These are phyloP conservation scores for Hippophae rhamnoides DNA, from an alignment of 306 rosid genomes.

Conservation along the genomic window DNA sequence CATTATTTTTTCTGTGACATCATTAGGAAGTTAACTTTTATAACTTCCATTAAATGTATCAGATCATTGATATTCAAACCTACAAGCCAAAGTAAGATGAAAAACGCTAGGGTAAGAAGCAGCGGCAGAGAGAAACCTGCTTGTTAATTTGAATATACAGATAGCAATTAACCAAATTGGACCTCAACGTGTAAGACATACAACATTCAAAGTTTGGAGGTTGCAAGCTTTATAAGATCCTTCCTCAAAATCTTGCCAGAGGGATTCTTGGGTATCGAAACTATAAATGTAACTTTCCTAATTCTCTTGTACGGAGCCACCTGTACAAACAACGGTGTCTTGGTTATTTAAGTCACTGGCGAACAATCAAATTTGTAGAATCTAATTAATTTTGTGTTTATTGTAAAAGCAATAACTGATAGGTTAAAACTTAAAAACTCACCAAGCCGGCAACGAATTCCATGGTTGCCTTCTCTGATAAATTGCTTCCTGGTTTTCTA, in stretches of 20 bases:
- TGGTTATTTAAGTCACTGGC: not conserved
- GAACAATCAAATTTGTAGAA: not conserved
- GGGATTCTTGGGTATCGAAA: conserved; percentile 74
- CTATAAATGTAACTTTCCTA: conserved; percentile 66
- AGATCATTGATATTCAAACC: too few species aligned
- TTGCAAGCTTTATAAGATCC: conserved; percentile 77
- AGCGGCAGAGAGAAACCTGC: too few species aligned
- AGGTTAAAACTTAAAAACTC: conserved; percentile 6
- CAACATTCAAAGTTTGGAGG: conserved; percentile 47
- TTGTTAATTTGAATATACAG: too few species aligned
- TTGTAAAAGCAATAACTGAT: too few species aligned
- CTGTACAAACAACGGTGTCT: conserved; percentile 18
- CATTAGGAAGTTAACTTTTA: too few species aligned
- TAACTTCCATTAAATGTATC: too few species aligned
- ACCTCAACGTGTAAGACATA: not conserved
- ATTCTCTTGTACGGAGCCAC: conserved; percentile 89
- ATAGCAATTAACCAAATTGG: not conserved
- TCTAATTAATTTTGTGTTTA: not conserved
- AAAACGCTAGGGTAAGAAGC: too few species aligned
- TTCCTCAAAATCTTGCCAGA: conserved; percentile 94
- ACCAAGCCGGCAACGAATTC: conserved; percentile 66
- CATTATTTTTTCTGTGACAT: too few species aligned
- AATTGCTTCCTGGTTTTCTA: conserved; percentile 44
- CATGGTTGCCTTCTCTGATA: conserved; percentile 53
- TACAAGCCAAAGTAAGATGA: too few species aligned